A percentile compares a stretch with the other conserved stretches of the same genome.
These are phyloP conservation scores for Symbiodinium pilosum DNA, from an alignment of 73 alveolate genomes.

Conservation along the genomic window DNA sequence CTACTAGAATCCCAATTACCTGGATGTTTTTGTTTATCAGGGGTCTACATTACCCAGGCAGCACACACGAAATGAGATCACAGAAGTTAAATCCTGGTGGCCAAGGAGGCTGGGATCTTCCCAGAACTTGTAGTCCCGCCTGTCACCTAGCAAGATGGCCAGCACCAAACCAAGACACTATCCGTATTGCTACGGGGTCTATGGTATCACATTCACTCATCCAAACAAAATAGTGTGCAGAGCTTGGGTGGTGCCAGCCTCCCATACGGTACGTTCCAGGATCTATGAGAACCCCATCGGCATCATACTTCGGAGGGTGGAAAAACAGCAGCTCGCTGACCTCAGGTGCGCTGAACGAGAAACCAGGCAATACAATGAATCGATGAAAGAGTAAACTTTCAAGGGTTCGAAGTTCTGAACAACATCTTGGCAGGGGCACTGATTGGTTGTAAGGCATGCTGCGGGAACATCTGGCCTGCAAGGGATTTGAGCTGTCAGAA, in stretches of 20 bases:
- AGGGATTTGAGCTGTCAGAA: background rate
- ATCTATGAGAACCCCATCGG: background rate
- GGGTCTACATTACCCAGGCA: no score
- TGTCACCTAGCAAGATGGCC: constrained; percentile 16
- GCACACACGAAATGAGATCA: no score
- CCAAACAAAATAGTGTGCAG: no score
- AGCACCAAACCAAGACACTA: background rate
- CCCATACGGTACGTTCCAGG: background rate
- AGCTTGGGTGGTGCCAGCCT: no score
- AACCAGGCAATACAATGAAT: background rate
- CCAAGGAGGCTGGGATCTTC: constrained; percentile 47
- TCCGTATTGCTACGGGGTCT: background rate
- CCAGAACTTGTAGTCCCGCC: constrained; percentile 84
- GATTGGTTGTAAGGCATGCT: background rate
- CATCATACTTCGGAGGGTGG: constrained; percentile 21
- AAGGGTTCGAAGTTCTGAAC: background rate
- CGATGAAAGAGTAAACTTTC: background rate
- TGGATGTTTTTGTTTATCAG: no score
- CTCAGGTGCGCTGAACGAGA: background rate
- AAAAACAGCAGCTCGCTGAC: constrained; percentile 57
- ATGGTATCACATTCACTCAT: background rate
- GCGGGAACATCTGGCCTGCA: background rate
- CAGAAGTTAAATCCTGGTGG: background rate
- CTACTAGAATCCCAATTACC: no score
- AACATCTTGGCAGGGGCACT: background rate